These are phyloP conservation scores for Suhomyces kilbournensis DNA, from an alignment of 805 yeast genomes.

Conservation along the genomic window DNA sequence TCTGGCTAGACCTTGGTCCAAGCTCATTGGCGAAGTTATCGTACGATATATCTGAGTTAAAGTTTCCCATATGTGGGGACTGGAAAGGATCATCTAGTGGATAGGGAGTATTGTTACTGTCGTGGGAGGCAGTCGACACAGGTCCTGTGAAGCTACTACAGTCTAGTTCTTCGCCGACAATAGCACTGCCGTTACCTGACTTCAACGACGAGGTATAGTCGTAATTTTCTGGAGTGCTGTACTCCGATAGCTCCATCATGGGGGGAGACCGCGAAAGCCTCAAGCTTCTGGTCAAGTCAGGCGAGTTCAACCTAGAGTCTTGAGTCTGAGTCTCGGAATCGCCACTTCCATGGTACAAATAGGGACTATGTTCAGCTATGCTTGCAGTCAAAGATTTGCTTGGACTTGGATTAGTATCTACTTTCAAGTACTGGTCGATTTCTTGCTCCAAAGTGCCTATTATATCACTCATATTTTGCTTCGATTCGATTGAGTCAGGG, in stretches of 20 bases:
- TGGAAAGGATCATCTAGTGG: slow-evolving; percentile 11
- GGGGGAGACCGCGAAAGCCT: slow-evolving; percentile 6
- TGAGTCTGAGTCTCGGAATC: not conserved
- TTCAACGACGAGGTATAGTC: not conserved
- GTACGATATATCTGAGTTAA: not conserved
- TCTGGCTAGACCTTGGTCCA: not conserved
- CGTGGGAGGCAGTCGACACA: not conserved
- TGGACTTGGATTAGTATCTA: slow-evolving; percentile 4
- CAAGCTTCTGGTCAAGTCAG: slow-evolving; percentile 1
- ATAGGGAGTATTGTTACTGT: slow-evolving; percentile 10
- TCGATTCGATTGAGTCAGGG: not conserved
- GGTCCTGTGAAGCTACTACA: not conserved
- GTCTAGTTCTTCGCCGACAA: not conserved
- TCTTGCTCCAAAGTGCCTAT: slow-evolving; percentile 23
- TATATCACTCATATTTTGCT: slow-evolving; percentile 16
- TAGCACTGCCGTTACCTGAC: not conserved
- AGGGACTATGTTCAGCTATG: not conserved
- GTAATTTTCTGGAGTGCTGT: not conserved
- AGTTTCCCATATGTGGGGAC: not conserved
- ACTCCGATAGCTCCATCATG: slow-evolving; percentile 2
- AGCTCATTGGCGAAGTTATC: not conserved
- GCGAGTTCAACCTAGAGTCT: not conserved
- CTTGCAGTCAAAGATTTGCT: not conserved
- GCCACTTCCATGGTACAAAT: not conserved
- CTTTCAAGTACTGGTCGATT: slow-evolving; percentile 18